Evolutionary conservation across 768 basidiomycete genomes (phyloP).

Genomic region (Termitomyces sp.): DNA sequence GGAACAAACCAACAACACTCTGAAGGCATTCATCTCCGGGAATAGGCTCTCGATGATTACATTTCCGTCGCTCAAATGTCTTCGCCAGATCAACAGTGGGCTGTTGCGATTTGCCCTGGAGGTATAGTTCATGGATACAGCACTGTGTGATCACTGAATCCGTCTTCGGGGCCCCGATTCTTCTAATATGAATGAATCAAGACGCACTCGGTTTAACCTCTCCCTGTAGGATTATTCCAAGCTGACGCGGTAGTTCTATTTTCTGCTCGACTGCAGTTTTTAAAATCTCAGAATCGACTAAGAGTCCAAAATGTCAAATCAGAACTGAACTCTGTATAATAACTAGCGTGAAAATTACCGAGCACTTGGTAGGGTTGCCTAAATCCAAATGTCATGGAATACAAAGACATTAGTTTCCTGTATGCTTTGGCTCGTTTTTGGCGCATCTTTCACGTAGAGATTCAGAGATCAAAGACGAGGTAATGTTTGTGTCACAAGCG

Average conservation of each 20-base stretch:
- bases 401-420: constrained; percentile 89
- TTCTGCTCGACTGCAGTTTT: constrained; percentile 61
- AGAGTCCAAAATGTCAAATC: background rate
- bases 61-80: constrained; percentile 87
- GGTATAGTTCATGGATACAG: constrained; percentile 90
- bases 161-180: constrained; percentile 35
- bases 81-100: constrained; percentile 85
- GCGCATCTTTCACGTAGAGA: constrained; percentile 50
- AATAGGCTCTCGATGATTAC: constrained; percentile 90
- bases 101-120: constrained; percentile 71
- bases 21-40: constrained; percentile 77
- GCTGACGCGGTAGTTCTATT: constrained; percentile 71
- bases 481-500: background rate
- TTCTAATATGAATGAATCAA: constrained; percentile 2
- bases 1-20: constrained; percentile 68
- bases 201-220: constrained; percentile 86
- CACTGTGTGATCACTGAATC: constrained; percentile 97
- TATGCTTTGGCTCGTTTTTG: constrained; percentile 96
- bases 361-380: constrained; percentile 92
- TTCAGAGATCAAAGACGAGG: background rate
- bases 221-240: constrained; percentile 77
- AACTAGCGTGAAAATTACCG: constrained; percentile 36
- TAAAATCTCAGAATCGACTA: constrained; percentile 87
- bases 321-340: background rate
- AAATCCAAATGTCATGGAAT: constrained; percentile 84